Base-by-base conservation (phyloP, 2,329 filamentous ascomycete species). In the Ascochyta viciae-villosae region DNA sequence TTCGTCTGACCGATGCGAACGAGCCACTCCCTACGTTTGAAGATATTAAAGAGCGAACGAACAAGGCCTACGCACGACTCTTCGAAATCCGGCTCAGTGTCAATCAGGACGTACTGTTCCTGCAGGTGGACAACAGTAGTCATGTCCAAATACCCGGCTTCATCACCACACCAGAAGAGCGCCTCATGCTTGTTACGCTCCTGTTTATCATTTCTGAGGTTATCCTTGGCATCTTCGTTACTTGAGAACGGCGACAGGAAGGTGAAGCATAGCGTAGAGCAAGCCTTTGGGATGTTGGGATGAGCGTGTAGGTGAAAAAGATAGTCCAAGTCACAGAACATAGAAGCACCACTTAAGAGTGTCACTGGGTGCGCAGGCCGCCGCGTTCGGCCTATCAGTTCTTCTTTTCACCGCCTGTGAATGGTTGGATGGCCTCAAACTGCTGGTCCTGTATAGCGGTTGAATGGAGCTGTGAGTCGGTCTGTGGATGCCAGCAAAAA, bases 161-260 rank as follows among this genome's bases (percentile, higher is more conserved):
- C 19, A 3, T 19, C 19, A 19, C 19, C 19, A 19, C 19, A 19
- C 19, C 19, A 0, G 50, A 53, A 0, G 76, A 81, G 23, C 74
- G 81, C 0, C 77, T 86, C 0, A 82, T 85, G 45, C 72, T 86
- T 43, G 78, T 79, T 0, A 54, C 61, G 0, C 53, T 74, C 0
- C 80, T 83, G 6, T 81, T 84, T 42, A 64, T 74, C 1, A 74
- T 85, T 1, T 74, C 77, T 0, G 63, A 81, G 3, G 54, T 55
- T 0, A 77, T 86, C 0, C 55, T 87, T 0, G 57, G 23, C 0
- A 12, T 80, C 0, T 81, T 85, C 41, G 60, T 81, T 1, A 6
- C 80, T 19, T 3, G 19, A 19, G 19, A 19, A 19, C 19, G 19
- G 19, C 19, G 19, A 19, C 19, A 3, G 19, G 26, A 26, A 26